Percentiles rank a stretch among this genome's conserved stretches.
phyloP scores from a whole-genome alignment of 495 filamentous ascomycete species.

The Trichoderma asperelloides region DNA sequence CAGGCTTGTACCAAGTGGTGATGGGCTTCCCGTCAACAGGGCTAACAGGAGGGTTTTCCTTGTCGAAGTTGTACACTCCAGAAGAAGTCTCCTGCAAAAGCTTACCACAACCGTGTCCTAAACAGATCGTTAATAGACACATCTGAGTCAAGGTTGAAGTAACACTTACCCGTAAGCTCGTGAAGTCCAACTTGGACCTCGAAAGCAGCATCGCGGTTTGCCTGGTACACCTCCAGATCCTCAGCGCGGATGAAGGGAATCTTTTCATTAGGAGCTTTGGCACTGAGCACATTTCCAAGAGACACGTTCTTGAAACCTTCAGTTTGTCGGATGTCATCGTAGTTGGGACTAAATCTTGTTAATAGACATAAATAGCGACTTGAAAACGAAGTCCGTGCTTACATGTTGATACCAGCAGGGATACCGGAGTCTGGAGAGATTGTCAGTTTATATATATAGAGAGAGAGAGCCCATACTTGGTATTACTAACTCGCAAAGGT shows the following conservation, averaged over 20 bases:
- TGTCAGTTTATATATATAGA: conserved; percentile 16
- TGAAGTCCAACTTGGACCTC: conserved; percentile 95
- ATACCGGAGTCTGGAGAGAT: conserved; percentile 68
- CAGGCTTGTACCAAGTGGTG: conserved; percentile 81
- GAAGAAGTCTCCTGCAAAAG: conserved; percentile 79
- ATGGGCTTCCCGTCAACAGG: conserved; percentile 71
- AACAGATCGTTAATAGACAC: background rate
- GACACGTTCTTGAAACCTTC: conserved; percentile 98
- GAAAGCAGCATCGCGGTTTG: conserved; percentile 75
- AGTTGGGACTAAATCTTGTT: conserved; percentile 61
- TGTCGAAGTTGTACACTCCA: conserved; percentile 81
- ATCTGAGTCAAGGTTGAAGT: background rate
- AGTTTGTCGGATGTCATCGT: conserved; percentile 86
- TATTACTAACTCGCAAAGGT: conserved; percentile 26
- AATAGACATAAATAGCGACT: conserved; percentile 22
- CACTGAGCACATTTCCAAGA: conserved; percentile 80
- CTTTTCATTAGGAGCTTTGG: conserved; percentile 80
- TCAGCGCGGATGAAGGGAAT: conserved; percentile 75
- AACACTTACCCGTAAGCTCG: conserved; percentile 64
- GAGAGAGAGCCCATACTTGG: background rate
- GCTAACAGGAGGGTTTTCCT: conserved; percentile 65
- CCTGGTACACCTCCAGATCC: conserved; percentile 69
- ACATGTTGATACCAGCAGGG: conserved; percentile 63
- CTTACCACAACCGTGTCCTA: conserved; percentile 79
- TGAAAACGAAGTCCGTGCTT: conserved; percentile 8